Conservation (phyloP, 2,329 filamentous ascomycete species). For the Elsinoe arachidis region DNA sequence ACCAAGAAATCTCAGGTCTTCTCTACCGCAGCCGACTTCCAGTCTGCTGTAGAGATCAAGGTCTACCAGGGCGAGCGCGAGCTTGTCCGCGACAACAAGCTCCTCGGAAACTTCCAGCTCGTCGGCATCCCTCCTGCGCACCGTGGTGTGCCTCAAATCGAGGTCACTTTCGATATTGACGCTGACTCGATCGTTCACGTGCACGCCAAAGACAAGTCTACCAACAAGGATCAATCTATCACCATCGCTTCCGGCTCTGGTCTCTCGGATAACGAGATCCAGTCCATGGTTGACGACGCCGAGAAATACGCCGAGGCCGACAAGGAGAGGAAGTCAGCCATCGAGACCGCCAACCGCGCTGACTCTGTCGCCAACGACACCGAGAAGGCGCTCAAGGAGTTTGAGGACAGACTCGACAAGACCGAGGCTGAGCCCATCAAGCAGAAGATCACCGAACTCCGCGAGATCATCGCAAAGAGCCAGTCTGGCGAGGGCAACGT, state of each 20-base stretch:
- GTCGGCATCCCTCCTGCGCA: slow-evolving; percentile 93
- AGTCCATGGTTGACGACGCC: slow-evolving; percentile 95
- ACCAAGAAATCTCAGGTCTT: slow-evolving; percentile 99
- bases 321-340: slow-evolving; percentile 92
- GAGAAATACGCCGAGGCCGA: slow-evolving; percentile 93
- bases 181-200: slow-evolving; percentile 97
- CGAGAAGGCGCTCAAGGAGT: slow-evolving; percentile 96
- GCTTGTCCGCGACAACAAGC: slow-evolving; percentile 96
- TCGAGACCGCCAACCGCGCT: slow-evolving; percentile 94
- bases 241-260: slow-evolving; percentile 96
- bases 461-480: slow-evolving; percentile 77
- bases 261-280: slow-evolving; percentile 88
- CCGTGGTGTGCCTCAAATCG: slow-evolving; percentile 90
- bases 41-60: slow-evolving; percentile 98
- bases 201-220: slow-evolving; percentile 97
- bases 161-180: slow-evolving; percentile 98
- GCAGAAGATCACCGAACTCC: slow-evolving; percentile 89
- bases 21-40: slow-evolving; percentile 95
- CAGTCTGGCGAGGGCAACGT: slow-evolving; percentile 82
- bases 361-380: slow-evolving; percentile 96
- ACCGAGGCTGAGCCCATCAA: slow-evolving; percentile 83
- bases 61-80: slow-evolving; percentile 99
- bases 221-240: slow-evolving; percentile 99
- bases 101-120: slow-evolving; percentile 98
- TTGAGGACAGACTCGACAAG: slow-evolving; percentile 94